Conservation (phyloP, 139 green algal genomes). For the Choricystis sp. region DNA sequence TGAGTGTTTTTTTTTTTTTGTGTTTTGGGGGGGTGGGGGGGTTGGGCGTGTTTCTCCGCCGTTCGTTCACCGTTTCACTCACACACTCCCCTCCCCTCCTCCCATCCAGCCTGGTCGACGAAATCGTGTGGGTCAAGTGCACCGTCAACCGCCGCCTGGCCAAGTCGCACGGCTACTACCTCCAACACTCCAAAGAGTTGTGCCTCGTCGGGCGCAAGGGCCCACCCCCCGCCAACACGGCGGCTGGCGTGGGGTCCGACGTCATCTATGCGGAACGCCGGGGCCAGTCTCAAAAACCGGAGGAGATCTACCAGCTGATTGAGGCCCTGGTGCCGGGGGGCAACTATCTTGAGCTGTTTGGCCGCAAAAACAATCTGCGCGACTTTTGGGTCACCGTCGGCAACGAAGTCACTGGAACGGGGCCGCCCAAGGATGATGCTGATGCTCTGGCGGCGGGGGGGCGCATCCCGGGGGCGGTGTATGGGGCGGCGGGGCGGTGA, state of each 20-base stretch:
- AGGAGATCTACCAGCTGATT: slow-evolving; percentile 91
- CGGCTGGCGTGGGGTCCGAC: slow-evolving; percentile 37
- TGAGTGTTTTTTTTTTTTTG: background rate
- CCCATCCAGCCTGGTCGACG: slow-evolving; percentile 63
- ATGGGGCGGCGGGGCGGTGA: slow-evolving; percentile 1
- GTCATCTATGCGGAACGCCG: slow-evolving; percentile 70
- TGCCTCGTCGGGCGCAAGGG: slow-evolving; percentile 69
- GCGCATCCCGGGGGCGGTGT: slow-evolving; percentile 8
- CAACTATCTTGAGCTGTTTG: slow-evolving; percentile 85
- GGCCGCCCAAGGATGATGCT: slow-evolving; percentile 28
- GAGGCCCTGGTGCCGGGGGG: slow-evolving; percentile 73
- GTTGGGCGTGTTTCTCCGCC: background rate
- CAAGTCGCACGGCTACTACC: slow-evolving; percentile 89
- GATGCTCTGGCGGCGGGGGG: background rate
- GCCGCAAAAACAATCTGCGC: slow-evolving; percentile 83
- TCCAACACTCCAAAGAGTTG: slow-evolving; percentile 85
- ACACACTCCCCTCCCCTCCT: background rate
- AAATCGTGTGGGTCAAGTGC: slow-evolving; percentile 92
- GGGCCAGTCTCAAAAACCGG: slow-evolving; percentile 88
- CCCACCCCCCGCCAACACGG: slow-evolving; percentile 16
- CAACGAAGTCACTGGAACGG: slow-evolving; percentile 78
- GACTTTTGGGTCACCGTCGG: slow-evolving; percentile 83
- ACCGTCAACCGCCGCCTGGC: slow-evolving; percentile 77
- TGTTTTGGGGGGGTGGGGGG: no score
- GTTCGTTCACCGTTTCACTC: background rate